Percentiles rank a stretch among this genome's conserved stretches.
Evolutionary conservation across 352 stramenopile species (phyloP).

Genomic region (Nothophytophthora sp.): DNA sequence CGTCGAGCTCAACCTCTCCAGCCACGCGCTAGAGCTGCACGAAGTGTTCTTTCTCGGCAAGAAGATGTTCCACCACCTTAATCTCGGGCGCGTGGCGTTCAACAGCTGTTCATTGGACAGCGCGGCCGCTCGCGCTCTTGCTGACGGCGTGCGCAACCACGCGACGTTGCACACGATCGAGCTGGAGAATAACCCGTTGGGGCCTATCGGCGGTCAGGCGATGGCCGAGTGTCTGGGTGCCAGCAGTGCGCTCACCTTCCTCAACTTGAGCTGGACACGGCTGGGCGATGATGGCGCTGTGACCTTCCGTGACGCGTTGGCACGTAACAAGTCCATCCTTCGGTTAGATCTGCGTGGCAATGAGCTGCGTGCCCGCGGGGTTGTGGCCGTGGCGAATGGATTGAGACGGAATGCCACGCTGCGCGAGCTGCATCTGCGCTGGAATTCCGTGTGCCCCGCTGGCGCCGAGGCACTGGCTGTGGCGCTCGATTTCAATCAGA

Average conservation of each 20-base stretch:
- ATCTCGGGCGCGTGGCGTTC: conserved; percentile 51
- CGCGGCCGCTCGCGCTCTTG: conserved; percentile 50
- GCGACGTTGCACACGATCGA: conserved; percentile 56
- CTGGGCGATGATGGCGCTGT: conserved; percentile 62
- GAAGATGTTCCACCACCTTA: conserved; percentile 75
- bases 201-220: conserved; percentile 44
- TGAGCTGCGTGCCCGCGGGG: conserved; percentile 41
- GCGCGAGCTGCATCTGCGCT: conserved; percentile 69
- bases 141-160: conserved; percentile 70
- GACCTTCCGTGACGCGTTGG: conserved; percentile 44
- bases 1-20: conserved; percentile 53
- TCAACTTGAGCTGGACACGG: conserved; percentile 83
- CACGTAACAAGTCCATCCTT: conserved; percentile 42
- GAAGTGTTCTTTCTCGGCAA: conserved; percentile 67
- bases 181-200: conserved; percentile 70
- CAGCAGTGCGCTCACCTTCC: conserved; percentile 56
- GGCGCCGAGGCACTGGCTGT: conserved; percentile 59
- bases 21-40: conserved; percentile 47
- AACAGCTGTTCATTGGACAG: conserved; percentile 64
- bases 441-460: conserved; percentile 60
- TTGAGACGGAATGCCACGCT: conserved; percentile 57
- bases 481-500: conserved; percentile 59
- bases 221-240: conserved; percentile 61
- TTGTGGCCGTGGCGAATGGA: conserved; percentile 55
- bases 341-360: conserved; percentile 79